Conservation (phyloP, 345 rosid genomes). For the Gossypium thurberi region DNA sequence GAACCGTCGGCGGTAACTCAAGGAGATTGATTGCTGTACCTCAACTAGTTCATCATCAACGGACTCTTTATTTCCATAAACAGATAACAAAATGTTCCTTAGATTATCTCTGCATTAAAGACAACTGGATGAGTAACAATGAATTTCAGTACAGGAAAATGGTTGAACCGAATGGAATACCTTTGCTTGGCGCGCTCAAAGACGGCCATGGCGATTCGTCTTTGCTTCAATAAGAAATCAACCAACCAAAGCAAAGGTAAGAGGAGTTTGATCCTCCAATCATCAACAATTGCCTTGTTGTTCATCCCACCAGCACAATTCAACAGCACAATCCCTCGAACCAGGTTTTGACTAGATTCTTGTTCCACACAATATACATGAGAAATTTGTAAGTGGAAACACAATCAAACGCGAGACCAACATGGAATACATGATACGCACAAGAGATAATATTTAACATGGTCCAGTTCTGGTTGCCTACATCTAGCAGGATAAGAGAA, state of each 20-base stretch:
- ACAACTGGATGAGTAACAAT: background rate
- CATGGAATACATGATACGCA: no score
- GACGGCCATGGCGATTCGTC: conserved; percentile 53
- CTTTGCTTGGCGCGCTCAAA: conserved; percentile 70
- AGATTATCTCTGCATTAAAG: conserved; percentile 52
- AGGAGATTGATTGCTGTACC: background rate
- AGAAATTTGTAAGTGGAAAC: no score
- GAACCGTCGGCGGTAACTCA: background rate
- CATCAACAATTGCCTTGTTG: conserved; percentile 86
- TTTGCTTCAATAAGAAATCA: conserved; percentile 70
- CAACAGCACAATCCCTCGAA: conserved; percentile 70
- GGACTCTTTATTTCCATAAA: conserved; percentile 67
- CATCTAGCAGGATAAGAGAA: no score
- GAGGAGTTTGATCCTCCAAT: conserved; percentile 89
- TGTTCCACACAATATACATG: background rate
- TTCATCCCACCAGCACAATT: conserved; percentile 98
- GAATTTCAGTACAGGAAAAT: background rate
- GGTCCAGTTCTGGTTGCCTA: no score
- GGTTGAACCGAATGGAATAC: conserved; percentile 21
- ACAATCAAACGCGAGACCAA: no score
- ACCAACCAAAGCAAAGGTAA: conserved; percentile 67
- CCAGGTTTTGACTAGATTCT: conserved; percentile 45
- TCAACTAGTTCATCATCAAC: conserved; percentile 70
- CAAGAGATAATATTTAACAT: no score
- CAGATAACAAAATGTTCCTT: conserved; percentile 52